Percentiles rank a stretch among this genome's conserved stretches.
Conservation (phyloP, 169 alveolate genomes). For the Besnoitia besnoiti region DNA sequence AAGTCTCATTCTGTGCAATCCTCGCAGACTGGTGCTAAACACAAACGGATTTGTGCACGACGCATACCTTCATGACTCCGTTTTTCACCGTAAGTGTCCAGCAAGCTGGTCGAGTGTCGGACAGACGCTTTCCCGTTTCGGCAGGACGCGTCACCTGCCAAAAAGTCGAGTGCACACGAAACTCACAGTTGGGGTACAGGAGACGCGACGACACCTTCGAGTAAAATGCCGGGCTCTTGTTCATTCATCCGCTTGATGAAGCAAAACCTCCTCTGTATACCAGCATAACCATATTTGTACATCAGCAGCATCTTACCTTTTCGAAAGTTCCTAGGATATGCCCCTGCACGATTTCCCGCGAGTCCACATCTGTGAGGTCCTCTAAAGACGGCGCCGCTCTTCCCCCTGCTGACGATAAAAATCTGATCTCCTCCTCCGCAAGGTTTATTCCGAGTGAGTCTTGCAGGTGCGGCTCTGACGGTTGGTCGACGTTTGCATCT, state of each 20-base stretch:
- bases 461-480: background rate
- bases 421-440: background rate
- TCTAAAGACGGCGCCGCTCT: background rate
- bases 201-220: no score
- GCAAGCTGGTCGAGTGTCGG: conserved; percentile 16
- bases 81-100: conserved; percentile 1
- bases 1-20: background rate
- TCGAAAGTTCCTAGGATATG: background rate
- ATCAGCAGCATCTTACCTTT: conserved; percentile 4
- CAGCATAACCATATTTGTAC: no score
- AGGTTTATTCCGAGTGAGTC: conserved; percentile 1
- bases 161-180: background rate
- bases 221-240: no score
- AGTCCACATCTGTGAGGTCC: background rate
- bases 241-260: no score
- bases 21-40: background rate
- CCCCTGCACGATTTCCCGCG: background rate
- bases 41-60: background rate
- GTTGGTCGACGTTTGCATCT: conserved; percentile 31
- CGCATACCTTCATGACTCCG: conserved; percentile 34
- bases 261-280: no score
- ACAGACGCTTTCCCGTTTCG: conserved; percentile 25
- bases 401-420: background rate
- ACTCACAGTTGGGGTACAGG: no score
- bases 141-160: conserved; percentile 26